A percentile compares a stretch with the other conserved stretches of the same genome.
Evolutionary conservation across 441 rosid species (phyloP).

Genomic region (Adansonia gregorii): DNA sequence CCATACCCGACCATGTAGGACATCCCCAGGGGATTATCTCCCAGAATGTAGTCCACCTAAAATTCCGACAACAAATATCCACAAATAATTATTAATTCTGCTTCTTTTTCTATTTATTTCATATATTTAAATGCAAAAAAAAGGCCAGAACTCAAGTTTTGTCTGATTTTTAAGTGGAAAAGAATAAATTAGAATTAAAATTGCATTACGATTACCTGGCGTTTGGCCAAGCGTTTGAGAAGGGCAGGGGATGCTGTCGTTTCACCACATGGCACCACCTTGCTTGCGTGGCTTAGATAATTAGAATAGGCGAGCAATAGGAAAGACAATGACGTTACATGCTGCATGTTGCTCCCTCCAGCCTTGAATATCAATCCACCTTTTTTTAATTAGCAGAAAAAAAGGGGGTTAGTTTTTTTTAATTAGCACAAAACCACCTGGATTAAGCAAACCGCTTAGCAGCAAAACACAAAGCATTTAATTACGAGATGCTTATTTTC

Average conservation of each 20-base stretch:
- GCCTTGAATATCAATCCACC: slow-evolving; percentile 71
- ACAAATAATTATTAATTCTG: too few relatives aligned
- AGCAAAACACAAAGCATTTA: background rate
- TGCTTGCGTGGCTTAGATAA: slow-evolving; percentile 65
- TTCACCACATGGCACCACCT: slow-evolving; percentile 63
- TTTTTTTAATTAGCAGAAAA: slow-evolving; percentile 4
- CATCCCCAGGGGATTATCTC: slow-evolving; percentile 66
- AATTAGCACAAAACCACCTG: slow-evolving; percentile 2
- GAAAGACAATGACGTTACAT: slow-evolving; percentile 73
- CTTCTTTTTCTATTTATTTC: too few relatives aligned
- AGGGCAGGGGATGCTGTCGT: slow-evolving; percentile 55
- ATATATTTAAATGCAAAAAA: background rate
- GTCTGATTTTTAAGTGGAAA: background rate
- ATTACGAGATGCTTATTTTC: background rate
- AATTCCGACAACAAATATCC: background rate
- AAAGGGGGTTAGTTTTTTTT: background rate
- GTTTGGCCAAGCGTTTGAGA: slow-evolving; percentile 58
- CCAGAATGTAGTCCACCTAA: slow-evolving; percentile 73
- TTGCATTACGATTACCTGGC: slow-evolving; percentile 44
- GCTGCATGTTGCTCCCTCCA: slow-evolving; percentile 84
- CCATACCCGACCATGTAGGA: slow-evolving; percentile 83
- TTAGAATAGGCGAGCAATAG: slow-evolving; percentile 66
- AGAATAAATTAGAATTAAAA: background rate
- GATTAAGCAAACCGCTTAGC: background rate
- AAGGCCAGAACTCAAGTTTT: background rate